These are phyloP conservation scores for Raffaelea albimanens DNA, from an alignment of 2,329 filamentous ascomycete species.

Conservation along the genomic window DNA sequence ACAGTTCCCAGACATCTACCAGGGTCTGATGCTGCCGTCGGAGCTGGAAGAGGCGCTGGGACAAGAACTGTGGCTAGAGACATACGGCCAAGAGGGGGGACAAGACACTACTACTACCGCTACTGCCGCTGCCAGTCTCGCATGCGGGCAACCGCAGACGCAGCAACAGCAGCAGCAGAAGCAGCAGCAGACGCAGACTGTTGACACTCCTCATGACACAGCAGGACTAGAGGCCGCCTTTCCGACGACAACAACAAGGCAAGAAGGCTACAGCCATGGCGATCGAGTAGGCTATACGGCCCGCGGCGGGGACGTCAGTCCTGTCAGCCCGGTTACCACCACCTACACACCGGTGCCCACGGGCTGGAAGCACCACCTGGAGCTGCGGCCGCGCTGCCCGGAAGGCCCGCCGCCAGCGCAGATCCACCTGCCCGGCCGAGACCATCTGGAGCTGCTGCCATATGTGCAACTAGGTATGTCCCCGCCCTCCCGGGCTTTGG, in stretches of 20 bases:
- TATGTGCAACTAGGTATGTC: conserved; percentile 11
- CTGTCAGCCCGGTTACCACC: not conserved
- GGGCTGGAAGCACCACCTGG: conserved; percentile 10
- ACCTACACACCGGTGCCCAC: no score
- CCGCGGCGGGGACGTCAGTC: not conserved
- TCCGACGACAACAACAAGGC: not conserved
- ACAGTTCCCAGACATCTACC: no score
- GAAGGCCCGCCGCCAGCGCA: conserved; percentile 7
- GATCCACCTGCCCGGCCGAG: conserved; percentile 8
- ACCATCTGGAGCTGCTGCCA: conserved; percentile 9
- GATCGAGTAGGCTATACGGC: not conserved
- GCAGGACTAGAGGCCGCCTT: not conserved
- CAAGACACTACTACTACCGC: not conserved
- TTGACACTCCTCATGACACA: conserved; percentile 3
- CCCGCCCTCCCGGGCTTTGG: no score
- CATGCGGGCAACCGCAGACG: not conserved
- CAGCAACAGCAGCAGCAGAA: not conserved
- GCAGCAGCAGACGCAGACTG: not conserved
- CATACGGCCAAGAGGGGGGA: not conserved
- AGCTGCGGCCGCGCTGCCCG: conserved; percentile 13
- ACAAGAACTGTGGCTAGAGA: not conserved
- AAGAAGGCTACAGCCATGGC: not conserved
- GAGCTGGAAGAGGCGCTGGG: not conserved
- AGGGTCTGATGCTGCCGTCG: not conserved
- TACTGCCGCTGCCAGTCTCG: not conserved